Base-by-base conservation (phyloP, 169 alveolate species). In the Babesia microti region DNA sequence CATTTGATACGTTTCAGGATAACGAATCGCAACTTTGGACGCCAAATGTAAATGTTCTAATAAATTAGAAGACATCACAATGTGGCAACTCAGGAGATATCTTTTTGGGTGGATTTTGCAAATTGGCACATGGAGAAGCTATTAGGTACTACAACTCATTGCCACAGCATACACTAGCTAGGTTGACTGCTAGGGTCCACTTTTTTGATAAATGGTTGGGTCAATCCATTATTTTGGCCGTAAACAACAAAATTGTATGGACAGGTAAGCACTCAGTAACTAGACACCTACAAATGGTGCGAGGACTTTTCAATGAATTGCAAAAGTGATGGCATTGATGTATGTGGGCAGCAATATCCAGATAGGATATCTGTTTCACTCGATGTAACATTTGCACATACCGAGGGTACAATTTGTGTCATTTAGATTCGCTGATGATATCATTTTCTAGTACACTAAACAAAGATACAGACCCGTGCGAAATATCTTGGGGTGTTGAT, bases 401-500 rank as follows among this genome's bases (percentile, higher is more conserved):
- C 23, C 9, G 27, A 15, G 3, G 52, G 36, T 22, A 18, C n/a
- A n/a, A n/a, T n/a, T n/a, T n/a, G n/a, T n/a, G n/a, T n/a, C n/a
- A n/a, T n/a, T n/a, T n/a, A 55, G 67, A 55, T 18, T 17, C 59
- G 14, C 19, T 68, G 40, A 58, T 39, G 12, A 42, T 74, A 45
- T 59, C 60, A 40, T 37, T 74, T 22, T 63, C 45, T 30, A 60
- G 71, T 29, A 68, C 68, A 35, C 32, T 74, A 37, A 58, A 68
- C 29, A 52, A 36, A 30, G 50, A 53, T 11, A 61, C 76, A 24
- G 47, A 78, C 39, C 40, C 86, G 0, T 81, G 89, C 43, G 65
- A 60, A 35, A 82, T 74, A 12, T 75, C 87, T 6, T 81, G 89
- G 89, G 89, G 89, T 22, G 41, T 81, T 11, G 88, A 74, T 41